phyloP scores from a whole-genome alignment of 345 rosid species.

The Salix suchowensis region DNA sequence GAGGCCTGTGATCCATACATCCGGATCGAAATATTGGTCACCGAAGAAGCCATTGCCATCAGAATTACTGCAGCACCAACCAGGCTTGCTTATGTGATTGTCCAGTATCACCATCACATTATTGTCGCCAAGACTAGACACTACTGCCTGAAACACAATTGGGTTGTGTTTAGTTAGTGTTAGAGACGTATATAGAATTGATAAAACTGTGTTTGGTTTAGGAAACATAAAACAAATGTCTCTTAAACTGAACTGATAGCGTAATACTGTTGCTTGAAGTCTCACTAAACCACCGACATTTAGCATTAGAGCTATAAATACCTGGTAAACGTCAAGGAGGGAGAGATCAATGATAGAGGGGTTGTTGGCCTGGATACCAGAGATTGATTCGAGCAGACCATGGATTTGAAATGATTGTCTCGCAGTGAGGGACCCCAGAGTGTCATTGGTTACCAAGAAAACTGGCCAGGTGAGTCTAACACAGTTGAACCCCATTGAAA shows the following conservation, averaged over 20 bases:
- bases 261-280: not conserved
- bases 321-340: conserved; percentile 78
- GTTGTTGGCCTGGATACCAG: conserved; percentile 68
- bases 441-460: conserved; percentile 26
- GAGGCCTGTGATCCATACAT: conserved; percentile 62
- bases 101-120: conserved; percentile 83
- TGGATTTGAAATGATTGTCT: conserved; percentile 54
- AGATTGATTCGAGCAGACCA: conserved; percentile 55
- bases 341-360: conserved; percentile 76
- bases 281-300: not conserved
- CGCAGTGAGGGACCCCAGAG: conserved; percentile 21
- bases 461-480: conserved; percentile 45
- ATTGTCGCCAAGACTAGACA: conserved; percentile 60
- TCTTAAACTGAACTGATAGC: not conserved
- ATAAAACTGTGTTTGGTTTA: no score
- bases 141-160: conserved; percentile 53
- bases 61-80: conserved; percentile 75
- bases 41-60: conserved; percentile 97
- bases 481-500: conserved; percentile 38
- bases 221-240: no score
- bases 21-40: conserved; percentile 68
- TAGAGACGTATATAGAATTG: no score
- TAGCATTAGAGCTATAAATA: conserved; percentile 10
- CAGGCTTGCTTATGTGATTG: conserved; percentile 88
- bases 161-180: no score